phyloP scores from a whole-genome alignment of 345 rosid species.

The Eucalyptus shirleyi region DNA sequence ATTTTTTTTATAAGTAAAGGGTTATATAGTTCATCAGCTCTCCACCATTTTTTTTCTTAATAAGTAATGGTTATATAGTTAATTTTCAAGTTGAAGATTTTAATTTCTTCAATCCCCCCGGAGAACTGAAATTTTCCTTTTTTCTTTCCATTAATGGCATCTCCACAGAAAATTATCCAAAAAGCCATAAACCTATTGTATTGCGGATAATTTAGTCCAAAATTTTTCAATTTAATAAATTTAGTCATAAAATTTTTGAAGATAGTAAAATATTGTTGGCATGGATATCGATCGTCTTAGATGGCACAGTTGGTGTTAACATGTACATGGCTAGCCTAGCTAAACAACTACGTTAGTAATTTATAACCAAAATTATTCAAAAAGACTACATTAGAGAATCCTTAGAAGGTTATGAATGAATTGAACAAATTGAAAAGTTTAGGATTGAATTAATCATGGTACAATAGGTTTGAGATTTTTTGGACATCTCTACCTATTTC shows the following conservation, averaged over 20 bases:
- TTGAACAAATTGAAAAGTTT: rapidly evolving
- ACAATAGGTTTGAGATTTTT: not conserved
- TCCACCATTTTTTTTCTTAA: not conserved
- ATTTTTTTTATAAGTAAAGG: not conserved
- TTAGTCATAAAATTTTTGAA: not conserved
- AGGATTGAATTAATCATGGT: not conserved
- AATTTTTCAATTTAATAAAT: not conserved
- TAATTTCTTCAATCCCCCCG: not conserved
- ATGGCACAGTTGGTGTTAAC: not conserved
- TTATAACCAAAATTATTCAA: not conserved
- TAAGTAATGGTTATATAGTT: not conserved
- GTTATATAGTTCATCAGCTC: not conserved
- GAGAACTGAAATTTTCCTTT: not conserved
- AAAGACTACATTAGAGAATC: not conserved
- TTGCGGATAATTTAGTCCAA: not conserved
- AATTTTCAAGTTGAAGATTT: not conserved
- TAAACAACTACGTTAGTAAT: not conserved
- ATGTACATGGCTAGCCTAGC: rapidly evolving
- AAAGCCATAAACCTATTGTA: not conserved
- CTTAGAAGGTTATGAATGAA: not conserved
- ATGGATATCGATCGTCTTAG: rapidly evolving
- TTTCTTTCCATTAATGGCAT: not conserved
- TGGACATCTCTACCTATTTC: not conserved
- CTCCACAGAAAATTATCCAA: not conserved
- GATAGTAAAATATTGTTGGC: not conserved